Evolutionary conservation across 2,329 filamentous ascomycete genomes (phyloP).

Genomic region (Teratosphaeria zuluensis): DNA sequence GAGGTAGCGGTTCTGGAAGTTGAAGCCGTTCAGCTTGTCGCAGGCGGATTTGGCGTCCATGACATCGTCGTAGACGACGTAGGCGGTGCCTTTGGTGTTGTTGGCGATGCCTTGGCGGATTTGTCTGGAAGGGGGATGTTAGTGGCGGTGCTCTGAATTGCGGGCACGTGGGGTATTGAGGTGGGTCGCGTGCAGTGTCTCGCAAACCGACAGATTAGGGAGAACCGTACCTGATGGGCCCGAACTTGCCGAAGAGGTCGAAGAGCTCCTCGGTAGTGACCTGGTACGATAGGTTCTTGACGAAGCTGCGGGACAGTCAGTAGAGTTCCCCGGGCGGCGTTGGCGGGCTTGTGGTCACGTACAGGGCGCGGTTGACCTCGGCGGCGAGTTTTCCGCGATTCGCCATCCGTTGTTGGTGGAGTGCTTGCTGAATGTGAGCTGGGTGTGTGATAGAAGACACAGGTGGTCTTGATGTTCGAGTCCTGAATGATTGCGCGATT

Average conservation of each 20-base stretch:
- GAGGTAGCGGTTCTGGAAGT: constrained; percentile 98
- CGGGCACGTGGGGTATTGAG: not conserved
- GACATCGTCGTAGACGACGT: constrained; percentile 99
- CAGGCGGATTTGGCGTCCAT: constrained; percentile 98
- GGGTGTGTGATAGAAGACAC: not conserved
- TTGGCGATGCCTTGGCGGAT: constrained; percentile 95
- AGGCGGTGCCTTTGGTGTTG: constrained; percentile 96
- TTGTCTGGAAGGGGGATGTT: constrained; percentile 52
- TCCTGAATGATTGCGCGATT: not conserved
- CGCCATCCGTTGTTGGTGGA: not conserved
- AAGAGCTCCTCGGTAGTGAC: constrained; percentile 96
- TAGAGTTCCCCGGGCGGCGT: constrained; percentile 4
- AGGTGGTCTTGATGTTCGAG: not conserved
- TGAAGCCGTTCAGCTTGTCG: constrained; percentile 99
- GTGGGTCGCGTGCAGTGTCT: not conserved
- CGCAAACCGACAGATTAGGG: not conserved
- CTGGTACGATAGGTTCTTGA: constrained; percentile 73
- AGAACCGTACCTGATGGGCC: constrained; percentile 71
- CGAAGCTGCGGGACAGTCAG: constrained; percentile 58
- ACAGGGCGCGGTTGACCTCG: constrained; percentile 72
- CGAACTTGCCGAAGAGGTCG: constrained; percentile 97
- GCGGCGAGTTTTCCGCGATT: constrained; percentile 78
- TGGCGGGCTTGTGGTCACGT: constrained; percentile 1
- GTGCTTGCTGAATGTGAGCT: constrained; percentile 6
- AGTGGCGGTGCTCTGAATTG: not conserved